Evolutionary conservation across 805 yeast genomes (phyloP).

Genomic region (Metschnikowia kunwiensis): DNA sequence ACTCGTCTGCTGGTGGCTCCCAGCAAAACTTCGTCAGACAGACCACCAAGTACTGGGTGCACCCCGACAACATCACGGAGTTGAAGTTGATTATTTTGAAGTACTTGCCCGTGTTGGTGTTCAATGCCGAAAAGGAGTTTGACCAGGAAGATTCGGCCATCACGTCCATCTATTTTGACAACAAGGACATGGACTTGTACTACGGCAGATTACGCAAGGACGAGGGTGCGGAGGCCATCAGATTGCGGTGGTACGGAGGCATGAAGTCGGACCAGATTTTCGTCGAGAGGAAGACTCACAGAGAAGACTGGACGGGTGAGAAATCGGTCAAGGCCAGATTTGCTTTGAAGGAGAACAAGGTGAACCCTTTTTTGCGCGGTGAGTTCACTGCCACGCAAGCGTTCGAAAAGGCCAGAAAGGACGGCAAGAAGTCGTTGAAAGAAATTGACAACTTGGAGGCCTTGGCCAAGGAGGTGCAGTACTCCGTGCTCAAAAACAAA

Average conservation of each 20-base stretch:
- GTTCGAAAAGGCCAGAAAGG: constrained; percentile 88
- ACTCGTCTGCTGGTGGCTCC: constrained; percentile 95
- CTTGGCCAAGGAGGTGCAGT: constrained; percentile 89
- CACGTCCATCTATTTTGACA: constrained; percentile 94
- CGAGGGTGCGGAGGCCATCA: constrained; percentile 98
- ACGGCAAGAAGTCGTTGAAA: constrained; percentile 79
- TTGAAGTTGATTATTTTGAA: constrained; percentile 87
- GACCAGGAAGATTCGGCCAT: constrained; percentile 94
- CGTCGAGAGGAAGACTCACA: constrained; percentile 95
- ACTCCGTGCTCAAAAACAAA: constrained; percentile 76
- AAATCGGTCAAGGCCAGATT: constrained; percentile 98
- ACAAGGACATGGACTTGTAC: constrained; percentile 82
- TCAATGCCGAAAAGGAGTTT: constrained; percentile 94
- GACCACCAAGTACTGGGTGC: constrained; percentile 99
- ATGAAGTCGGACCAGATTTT: constrained; percentile 90
- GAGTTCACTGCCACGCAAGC: constrained; percentile 83
- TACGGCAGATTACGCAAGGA: constrained; percentile 92
- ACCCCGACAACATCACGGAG: constrained; percentile 96
- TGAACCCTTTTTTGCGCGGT: constrained; percentile 81
- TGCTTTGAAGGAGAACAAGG: constrained; percentile 84
- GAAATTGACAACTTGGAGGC: constrained; percentile 93
- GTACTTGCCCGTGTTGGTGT: constrained; percentile 94
- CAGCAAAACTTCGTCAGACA: constrained; percentile 98
- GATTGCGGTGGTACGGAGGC: constrained; percentile 99
- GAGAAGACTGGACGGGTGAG: constrained; percentile 99